Conservation (phyloP, 108 stramenopile genomes). For the Seminavis robusta region DNA sequence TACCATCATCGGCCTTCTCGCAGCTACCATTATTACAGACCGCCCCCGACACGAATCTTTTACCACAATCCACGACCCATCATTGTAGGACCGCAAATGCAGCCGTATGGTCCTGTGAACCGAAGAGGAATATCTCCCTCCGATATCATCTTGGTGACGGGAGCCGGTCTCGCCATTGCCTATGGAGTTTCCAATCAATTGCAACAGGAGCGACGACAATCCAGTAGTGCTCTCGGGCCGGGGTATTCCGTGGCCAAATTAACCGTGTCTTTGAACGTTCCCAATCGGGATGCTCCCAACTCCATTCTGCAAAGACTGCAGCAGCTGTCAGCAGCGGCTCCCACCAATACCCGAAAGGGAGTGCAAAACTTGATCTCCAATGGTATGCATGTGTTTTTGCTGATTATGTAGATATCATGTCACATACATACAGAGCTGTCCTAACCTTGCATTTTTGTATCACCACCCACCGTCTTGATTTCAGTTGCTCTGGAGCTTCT, state of each 20-base stretch:
- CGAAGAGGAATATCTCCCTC: background rate
- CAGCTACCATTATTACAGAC: background rate
- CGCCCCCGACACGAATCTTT: conserved; percentile 4
- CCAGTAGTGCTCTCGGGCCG: conserved; percentile 39
- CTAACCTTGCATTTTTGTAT: background rate
- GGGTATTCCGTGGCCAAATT: conserved; percentile 54
- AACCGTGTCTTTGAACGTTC: conserved; percentile 51
- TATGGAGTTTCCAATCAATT: conserved; percentile 13
- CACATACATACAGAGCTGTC: no score
- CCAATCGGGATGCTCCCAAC: conserved; percentile 44
- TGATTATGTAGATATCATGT: no score
- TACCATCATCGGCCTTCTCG: background rate
- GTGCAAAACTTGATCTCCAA: conserved; percentile 50
- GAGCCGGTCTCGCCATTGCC: conserved; percentile 4
- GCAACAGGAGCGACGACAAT: background rate
- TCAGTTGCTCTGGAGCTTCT: conserved; percentile 55
- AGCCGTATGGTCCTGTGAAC: background rate
- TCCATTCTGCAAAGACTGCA: conserved; percentile 38
- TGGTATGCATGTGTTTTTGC: background rate
- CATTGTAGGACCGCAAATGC: background rate
- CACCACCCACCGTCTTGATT: background rate
- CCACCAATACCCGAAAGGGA: conserved; percentile 53
- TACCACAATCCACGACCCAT: conserved; percentile 8
- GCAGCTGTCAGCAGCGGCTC: conserved; percentile 26
- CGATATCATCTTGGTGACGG: conserved; percentile 14